Evolutionary conservation across 1,139 yeast genomes (phyloP), one percentile per base, ranked within the genome.

Genomic region (Saccharomyces hybrid): DNA sequence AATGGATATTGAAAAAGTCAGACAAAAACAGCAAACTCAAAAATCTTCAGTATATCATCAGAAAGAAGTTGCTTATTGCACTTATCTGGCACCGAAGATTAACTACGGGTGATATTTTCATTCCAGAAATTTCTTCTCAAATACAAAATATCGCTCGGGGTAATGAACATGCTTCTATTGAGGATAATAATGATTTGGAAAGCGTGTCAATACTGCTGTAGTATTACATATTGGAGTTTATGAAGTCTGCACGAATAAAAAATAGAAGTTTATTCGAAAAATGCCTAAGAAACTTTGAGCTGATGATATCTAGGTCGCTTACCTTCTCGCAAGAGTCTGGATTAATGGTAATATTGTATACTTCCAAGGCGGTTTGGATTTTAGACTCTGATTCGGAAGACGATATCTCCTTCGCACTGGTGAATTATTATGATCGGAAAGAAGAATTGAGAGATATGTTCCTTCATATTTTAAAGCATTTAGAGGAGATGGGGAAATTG

Each of bases 401-500:
- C 23, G 53, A 52, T 20, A 46, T 23, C 20, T 47, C 48, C 44
- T 38, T 38, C 16, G 53, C 50, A 23, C 4, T 46, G 26, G 41
- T 53, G 25, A 41, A 30, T 14, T 50, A 51, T 34, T 34, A 50
- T 28, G 57, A 52, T 44, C 47, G 50, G 6, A 38, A 38, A 38
- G 44, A 38, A 38, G 44, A 38, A n/a, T n/a, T 38, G 11, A 38
- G 20, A 20, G 9, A 38, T 13, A 27, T 46, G 48, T 57, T 56
- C 41, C 47, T 56, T 13, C 28, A 26, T 5, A 48, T 65, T 41
- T 57, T 65, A 27, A 59, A 56, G 38, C 58, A 57, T 16, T 50
- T 66, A 27, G 70, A 65, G 34, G 68, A 63, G 49, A 53, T 63
- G n/a, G 70, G 70, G 8, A 56, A 57, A 2, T 48, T 49, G 32